Conservation (phyloP, 2,329 filamentous ascomycete genomes). For the Pseudopyricularia cyperi region DNA sequence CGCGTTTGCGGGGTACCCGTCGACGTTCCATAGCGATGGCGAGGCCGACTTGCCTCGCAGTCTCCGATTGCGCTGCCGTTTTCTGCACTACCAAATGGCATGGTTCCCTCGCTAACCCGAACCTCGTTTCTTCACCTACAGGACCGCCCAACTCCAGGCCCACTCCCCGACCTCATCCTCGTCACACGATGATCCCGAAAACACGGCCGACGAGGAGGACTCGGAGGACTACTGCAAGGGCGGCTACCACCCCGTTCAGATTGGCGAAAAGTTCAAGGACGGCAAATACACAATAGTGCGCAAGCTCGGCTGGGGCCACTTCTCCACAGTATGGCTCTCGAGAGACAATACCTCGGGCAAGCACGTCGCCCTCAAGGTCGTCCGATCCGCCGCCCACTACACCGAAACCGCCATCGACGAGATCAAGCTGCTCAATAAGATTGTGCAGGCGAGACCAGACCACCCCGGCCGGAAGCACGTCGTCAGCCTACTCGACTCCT, state of each 20-base stretch:
- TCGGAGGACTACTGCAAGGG: constrained; percentile 99
- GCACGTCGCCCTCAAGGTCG: constrained; percentile 95
- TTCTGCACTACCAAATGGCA: background rate
- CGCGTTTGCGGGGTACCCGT: too few species aligned
- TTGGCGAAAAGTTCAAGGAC: constrained; percentile 96
- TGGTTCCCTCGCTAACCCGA: background rate
- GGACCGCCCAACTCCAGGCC: constrained; percentile 38
- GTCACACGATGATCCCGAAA: constrained; percentile 74
- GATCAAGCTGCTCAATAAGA: constrained; percentile 95
- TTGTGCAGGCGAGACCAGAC: constrained; percentile 86
- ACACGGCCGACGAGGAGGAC: constrained; percentile 95
- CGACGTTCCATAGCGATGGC: too few species aligned
- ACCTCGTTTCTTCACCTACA: constrained; percentile 15
- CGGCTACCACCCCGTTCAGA: constrained; percentile 87
- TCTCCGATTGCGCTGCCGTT: background rate
- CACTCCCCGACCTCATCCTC: constrained; percentile 66
- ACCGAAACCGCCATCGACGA: constrained; percentile 98
- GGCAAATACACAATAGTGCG: constrained; percentile 92
- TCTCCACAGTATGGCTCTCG: constrained; percentile 87
- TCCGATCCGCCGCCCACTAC: constrained; percentile 94
- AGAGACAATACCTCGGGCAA: constrained; percentile 78
- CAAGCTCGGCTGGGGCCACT: constrained; percentile 96
- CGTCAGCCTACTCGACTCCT: constrained; percentile 89
- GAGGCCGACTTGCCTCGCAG: too few species aligned
- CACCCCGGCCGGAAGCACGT: constrained; percentile 93